Base-by-base conservation (phyloP, 192 early-diverging fungal genomes). In the Geranomyces variabilis region DNA sequence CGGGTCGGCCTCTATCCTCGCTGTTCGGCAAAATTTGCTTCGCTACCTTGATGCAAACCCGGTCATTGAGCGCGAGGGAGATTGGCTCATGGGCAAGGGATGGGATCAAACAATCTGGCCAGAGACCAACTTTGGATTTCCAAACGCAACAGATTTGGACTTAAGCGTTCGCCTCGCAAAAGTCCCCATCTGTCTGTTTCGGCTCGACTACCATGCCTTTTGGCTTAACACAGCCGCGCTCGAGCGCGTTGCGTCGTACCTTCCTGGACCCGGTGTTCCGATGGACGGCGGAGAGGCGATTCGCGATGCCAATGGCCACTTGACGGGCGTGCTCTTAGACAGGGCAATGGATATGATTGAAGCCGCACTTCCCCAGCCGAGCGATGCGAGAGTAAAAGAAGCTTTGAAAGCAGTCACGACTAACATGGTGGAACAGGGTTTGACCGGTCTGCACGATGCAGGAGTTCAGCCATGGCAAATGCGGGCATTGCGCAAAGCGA, bases 401-500 rank as follows among this genome's bases (percentile, higher is more conserved):
- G 77, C 77, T 15, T n/a, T 87, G 15, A 26, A 63, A 1, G 46
- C 33, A 26, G 87, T 83, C 6, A 71, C 70, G 1, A 41, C 19
- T 8, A 15, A 53, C 13, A 73, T 88, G 65, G 55, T 86, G 24
- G 46, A 51, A 48, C 22, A 68, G 30, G 87, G 87, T 15, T 30
- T 88, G 13, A 88, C 87, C 15, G 75, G 76, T 14, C n/a, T 88
- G n/a, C 85, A 89, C 57, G 86, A 88, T 70, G 87, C 87, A 5
- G 75, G 78, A 4, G 75, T 86, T 5, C 8, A 43, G 12, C 61
- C 76, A 19, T 34, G 60, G 26, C 51, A 69, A 30, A 62, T 87
- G 21, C 55, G 69, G 19, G 51, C 81, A 14, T 82, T 74, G 45
- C 83, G 86, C 67, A 60, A 56, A 29, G 41, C 65, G 15, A 64